Percentiles rank a stretch among this genome's conserved stretches.
Evolutionary conservation across 192 early-diverging fungal genomes (phyloP).

Genomic region (Polychytrium aggregatum): DNA sequence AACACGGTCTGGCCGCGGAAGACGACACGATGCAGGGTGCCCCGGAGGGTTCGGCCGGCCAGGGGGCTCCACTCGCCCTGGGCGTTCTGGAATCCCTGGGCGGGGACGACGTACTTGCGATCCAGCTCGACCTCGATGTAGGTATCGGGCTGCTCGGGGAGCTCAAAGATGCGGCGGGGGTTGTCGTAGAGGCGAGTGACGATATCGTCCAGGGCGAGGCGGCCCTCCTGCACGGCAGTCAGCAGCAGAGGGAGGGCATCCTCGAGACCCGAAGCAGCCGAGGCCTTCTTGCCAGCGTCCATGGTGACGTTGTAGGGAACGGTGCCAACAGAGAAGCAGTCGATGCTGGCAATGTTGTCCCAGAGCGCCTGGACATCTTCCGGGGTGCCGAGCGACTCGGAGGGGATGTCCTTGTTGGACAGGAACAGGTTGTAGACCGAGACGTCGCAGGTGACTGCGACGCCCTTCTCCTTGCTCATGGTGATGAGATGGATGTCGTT

Average conservation of each 20-base stretch:
- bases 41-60: constrained; percentile 42
- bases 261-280: constrained; percentile 40
- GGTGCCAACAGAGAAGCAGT: constrained; percentile 83
- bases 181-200: constrained; percentile 64
- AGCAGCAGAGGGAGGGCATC: constrained; percentile 68
- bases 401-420: constrained; percentile 29
- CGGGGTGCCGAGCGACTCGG: constrained; percentile 13
- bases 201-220: constrained; percentile 69
- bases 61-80: constrained; percentile 47
- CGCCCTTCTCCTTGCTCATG: constrained; percentile 75
- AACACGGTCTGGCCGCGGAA: constrained; percentile 72
- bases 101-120: constrained; percentile 34
- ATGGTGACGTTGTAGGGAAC: constrained; percentile 50
- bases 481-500: constrained; percentile 79
- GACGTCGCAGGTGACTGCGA: constrained; percentile 90
- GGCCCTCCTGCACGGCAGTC: constrained; percentile 69
- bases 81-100: constrained; percentile 9
- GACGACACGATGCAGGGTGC: constrained; percentile 82
- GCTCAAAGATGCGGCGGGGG: constrained; percentile 79
- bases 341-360: constrained; percentile 68
- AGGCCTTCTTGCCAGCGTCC: constrained; percentile 30
- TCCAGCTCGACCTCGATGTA: constrained; percentile 91
- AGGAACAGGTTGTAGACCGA: constrained; percentile 76
- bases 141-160: constrained; percentile 88
- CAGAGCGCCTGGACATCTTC: constrained; percentile 68